These are phyloP conservation scores for Ceratobasidium sp. DNA, from an alignment of 1,284 basidiomycete species.

Conservation along the genomic window DNA sequence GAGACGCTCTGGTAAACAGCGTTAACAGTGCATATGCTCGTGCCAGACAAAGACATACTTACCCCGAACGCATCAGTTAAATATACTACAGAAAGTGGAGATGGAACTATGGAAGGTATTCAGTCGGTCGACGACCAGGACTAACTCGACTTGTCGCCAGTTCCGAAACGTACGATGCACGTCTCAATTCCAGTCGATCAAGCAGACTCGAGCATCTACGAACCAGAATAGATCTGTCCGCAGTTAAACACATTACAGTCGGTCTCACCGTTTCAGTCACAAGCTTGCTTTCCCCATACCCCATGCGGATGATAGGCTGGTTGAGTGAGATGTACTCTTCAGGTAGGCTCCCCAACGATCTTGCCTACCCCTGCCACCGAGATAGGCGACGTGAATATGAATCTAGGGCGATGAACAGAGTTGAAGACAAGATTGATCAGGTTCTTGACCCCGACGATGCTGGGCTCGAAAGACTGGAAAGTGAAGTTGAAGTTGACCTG, in stretches of 20 bases:
- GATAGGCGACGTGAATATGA: slow-evolving; percentile 39
- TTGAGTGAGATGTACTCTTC: slow-evolving; percentile 26
- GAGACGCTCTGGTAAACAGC: slow-evolving; percentile 41
- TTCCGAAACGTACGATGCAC: slow-evolving; percentile 13
- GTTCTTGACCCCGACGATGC: slow-evolving; percentile 35
- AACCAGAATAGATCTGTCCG: too few relatives aligned
- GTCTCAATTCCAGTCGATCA: slow-evolving; percentile 5
- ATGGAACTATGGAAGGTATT: slow-evolving; percentile 28
- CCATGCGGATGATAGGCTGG: not conserved
- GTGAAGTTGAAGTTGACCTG: too few relatives aligned
- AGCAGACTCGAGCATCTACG: not conserved
- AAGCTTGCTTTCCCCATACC: slow-evolving; percentile 40
- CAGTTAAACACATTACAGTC: too few relatives aligned
- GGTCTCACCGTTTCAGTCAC: slow-evolving; percentile 35
- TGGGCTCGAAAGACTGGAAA: slow-evolving; percentile 40
- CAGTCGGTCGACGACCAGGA: slow-evolving; percentile 36
- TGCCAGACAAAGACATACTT: not conserved
- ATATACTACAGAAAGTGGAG: not conserved
- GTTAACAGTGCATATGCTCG: not conserved
- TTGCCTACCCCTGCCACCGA: not conserved
- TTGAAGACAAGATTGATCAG: slow-evolving; percentile 41
- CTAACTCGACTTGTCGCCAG: slow-evolving; percentile 18
- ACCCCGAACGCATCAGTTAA: not conserved
- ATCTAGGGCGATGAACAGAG: slow-evolving; percentile 18
- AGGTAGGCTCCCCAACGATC: not conserved